Conservation (phyloP, 306 rosid species). For the Medicago truncatula region MtrunA17r5.0-ANR NC_053042.1:49700501-49701000, state of each 20-base stretch:
- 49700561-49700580: slow-evolving; percentile 98
- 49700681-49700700: slow-evolving; percentile 51
- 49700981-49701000: slow-evolving; percentile 25
- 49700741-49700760: slow-evolving; percentile 38
- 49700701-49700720: slow-evolving; percentile 47
- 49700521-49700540: slow-evolving; percentile 84
- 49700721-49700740: slow-evolving; percentile 36
- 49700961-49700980: slow-evolving; percentile 38
- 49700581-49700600: slow-evolving; percentile 99
- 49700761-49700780: slow-evolving; percentile 39
- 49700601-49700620: slow-evolving; percentile 64
- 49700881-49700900: slow-evolving; percentile 35
- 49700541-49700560: slow-evolving; percentile 81
- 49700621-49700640: slow-evolving; percentile 85
- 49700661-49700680: slow-evolving; percentile 55
- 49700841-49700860: slow-evolving; percentile 25
- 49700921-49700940: slow-evolving; percentile 37
- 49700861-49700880: slow-evolving; percentile 35
- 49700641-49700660: slow-evolving; percentile 64
- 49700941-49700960: slow-evolving; percentile 38
- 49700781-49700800: slow-evolving; percentile 41
- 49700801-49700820: slow-evolving; percentile 38
- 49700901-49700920: slow-evolving; percentile 35
- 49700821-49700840: slow-evolving; percentile 45
- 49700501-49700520: slow-evolving; percentile 82